Conservation (phyloP, 306 rosid species). For the Castanopsis chinensis region DNA sequence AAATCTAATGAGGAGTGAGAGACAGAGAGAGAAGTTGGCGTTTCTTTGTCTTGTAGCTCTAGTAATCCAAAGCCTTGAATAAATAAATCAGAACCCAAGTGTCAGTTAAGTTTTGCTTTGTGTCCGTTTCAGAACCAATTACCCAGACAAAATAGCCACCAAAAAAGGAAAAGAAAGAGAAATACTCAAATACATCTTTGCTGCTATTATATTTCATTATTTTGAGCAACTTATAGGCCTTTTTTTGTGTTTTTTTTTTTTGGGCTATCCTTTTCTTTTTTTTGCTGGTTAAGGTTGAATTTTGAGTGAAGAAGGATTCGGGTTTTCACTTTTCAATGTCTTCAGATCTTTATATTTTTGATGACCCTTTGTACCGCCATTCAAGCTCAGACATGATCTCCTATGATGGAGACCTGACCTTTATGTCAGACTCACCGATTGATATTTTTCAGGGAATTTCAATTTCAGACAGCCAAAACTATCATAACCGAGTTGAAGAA, state of each 20-base stretch:
- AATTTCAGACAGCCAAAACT: slow-evolving; percentile 25
- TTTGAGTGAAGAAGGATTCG: neutral
- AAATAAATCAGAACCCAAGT: slow-evolving; percentile 10
- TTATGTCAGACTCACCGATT: slow-evolving; percentile 42
- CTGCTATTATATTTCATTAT: neutral
- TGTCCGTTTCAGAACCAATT: slow-evolving; percentile 13
- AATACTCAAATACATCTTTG: neutral
- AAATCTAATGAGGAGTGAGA: slow-evolving; percentile 17
- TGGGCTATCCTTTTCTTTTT: neutral
- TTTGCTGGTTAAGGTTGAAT: neutral
- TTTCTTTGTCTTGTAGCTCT: slow-evolving; percentile 30
- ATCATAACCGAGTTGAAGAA: slow-evolving; percentile 28
- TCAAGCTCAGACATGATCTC: slow-evolving; percentile 38
- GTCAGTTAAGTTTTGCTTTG: slow-evolving; percentile 1
- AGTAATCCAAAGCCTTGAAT: slow-evolving; percentile 7
- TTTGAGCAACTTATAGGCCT: neutral
- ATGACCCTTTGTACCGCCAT: slow-evolving; percentile 37
- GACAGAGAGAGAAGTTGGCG: slow-evolving; percentile 16
- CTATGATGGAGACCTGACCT: slow-evolving; percentile 33
- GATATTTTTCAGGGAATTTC: slow-evolving; percentile 36
- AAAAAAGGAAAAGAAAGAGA: neutral
- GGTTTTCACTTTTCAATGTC: slow-evolving; percentile 54
- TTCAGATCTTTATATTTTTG: slow-evolving; percentile 54
- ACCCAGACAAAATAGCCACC: slow-evolving; percentile 18
- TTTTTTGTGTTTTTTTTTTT: neutral